Base-by-base conservation (phyloP, 2,329 filamentous ascomycete species). In the Chaetothyriales sp. region DNA sequence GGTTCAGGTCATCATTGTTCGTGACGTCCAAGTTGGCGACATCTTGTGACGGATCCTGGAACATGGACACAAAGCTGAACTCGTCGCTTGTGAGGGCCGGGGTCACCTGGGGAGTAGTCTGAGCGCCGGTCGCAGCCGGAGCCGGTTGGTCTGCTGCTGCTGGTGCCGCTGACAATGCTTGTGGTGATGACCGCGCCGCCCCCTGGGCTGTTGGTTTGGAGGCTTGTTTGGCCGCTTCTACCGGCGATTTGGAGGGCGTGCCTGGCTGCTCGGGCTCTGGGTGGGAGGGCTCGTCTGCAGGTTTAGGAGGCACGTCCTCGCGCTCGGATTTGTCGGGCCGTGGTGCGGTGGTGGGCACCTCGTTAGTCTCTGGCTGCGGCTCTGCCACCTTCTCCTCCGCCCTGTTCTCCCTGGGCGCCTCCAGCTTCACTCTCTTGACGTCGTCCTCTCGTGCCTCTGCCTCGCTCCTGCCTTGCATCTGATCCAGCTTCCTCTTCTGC, bases 11-110 rank as follows among this genome's bases (percentile, higher is more conserved):
- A 50, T 65, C 67, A 6, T 56, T 54, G 20, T 55, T 50, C 10
- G 45, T 29, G 13, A 29, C 44, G 18, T 54, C 55, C 46, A 54
- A 52, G 44, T 37, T 40, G 37, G 52, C 53, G 46, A 56, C 55
- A 2, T 61, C 56, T 40, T 54, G 62, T 5, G 62, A 62, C 19
- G 60, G 59, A 13, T 67, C 64, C 18, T 67, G 64, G 40, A 71
- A 65, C 53, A 68, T 65, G 1, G 68, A 66, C 48, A 69, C 67
- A 51, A 71, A 70, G 46, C 68, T 68, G 53, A 71, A 62, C 2
- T 68, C 68, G 15, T 67, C 65, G 15, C 15, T 40, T 40, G 33
- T 40, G 3, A 18, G 47, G 19, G 57, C 60, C 33, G 63, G 55
- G 20, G 61, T 57, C 43, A 60, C 54, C 59, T 65, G 65, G 18